Percentiles rank a stretch among this genome's conserved stretches.
Evolutionary conservation across 139 green algal species (phyloP).

Genomic region (Tetraselmis striata): DNA sequence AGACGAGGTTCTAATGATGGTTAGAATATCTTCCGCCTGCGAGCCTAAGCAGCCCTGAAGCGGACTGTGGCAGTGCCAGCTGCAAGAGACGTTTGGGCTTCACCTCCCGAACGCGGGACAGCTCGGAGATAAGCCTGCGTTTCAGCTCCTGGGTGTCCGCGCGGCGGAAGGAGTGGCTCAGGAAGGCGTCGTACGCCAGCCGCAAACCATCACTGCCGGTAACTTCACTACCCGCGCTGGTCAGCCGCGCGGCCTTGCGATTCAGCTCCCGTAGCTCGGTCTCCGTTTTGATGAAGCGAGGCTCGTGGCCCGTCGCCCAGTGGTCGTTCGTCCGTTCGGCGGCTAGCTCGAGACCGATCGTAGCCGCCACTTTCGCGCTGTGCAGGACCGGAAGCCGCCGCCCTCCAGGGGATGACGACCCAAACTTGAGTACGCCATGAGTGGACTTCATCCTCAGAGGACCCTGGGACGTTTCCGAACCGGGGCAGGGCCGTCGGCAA

Average conservation of each 20-base stretch:
- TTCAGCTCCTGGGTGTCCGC: background rate
- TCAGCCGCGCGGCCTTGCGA: background rate
- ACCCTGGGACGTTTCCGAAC: no score
- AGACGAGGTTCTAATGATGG: background rate
- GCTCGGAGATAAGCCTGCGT: background rate
- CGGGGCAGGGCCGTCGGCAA: no score
- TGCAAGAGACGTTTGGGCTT: no score
- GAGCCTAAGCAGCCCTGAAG: background rate
- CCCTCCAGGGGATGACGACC: no score
- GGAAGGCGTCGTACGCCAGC: background rate
- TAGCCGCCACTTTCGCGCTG: background rate
- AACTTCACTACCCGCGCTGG: background rate
- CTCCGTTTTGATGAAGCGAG: background rate
- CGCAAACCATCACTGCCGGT: background rate
- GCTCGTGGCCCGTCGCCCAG: background rate
- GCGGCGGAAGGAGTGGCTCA: background rate
- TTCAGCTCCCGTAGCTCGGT: background rate
- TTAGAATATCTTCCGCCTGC: background rate
- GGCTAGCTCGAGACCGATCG: background rate
- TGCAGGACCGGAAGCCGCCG: no score
- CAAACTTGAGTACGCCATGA: no score
- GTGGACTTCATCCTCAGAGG: no score
- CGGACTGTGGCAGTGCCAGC: no score
- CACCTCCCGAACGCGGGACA: background rate
- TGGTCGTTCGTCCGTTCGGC: background rate